Conservation (phyloP, 1,284 basidiomycete species). For the Trichosporon asahii region DNA sequence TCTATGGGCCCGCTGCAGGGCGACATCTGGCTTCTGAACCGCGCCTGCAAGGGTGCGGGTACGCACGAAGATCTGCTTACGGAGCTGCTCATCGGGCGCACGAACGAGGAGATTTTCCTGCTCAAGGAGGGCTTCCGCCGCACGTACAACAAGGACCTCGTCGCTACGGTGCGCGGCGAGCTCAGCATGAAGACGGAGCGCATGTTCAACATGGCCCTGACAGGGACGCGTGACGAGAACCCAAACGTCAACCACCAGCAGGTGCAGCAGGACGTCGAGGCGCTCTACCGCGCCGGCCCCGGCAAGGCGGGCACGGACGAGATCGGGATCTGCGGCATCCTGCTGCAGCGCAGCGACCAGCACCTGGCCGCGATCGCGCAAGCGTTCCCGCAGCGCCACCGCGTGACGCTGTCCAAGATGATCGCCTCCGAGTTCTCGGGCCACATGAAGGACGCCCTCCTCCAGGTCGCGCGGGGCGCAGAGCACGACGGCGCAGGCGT, state of each 20-base stretch:
- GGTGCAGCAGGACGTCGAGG: slow-evolving; percentile 50
- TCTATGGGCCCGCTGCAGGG: slow-evolving; percentile 49
- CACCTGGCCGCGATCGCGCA: slow-evolving; percentile 49
- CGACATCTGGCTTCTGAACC: slow-evolving; percentile 46
- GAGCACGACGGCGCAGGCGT: slow-evolving; percentile 50
- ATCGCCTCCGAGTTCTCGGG: slow-evolving; percentile 51
- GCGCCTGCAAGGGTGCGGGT: slow-evolving; percentile 48
- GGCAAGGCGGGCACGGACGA: slow-evolving; percentile 53
- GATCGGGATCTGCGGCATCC: slow-evolving; percentile 51
- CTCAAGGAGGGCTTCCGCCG: slow-evolving; percentile 50
- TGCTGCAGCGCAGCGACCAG: slow-evolving; percentile 46
- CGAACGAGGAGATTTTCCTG: slow-evolving; percentile 52
- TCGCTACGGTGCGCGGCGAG: slow-evolving; percentile 45
- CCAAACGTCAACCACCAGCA: slow-evolving; percentile 46
- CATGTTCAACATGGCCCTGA: slow-evolving; percentile 51
- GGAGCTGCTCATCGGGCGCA: slow-evolving; percentile 48
- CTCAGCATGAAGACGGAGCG: slow-evolving; percentile 53
- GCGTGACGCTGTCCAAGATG: slow-evolving; percentile 40
- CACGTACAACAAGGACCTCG: slow-evolving; percentile 46
- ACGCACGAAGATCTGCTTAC: slow-evolving; percentile 52
- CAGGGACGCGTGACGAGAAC: slow-evolving; percentile 49
- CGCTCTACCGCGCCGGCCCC: slow-evolving; percentile 47
- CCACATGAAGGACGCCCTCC: slow-evolving; percentile 49
- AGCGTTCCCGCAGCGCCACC: slow-evolving; percentile 44
- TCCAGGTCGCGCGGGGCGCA: slow-evolving; percentile 43